These are phyloP conservation scores for Eucalyptus guilfoylei DNA, from an alignment of 345 rosid species.

Conservation along the genomic window DNA sequence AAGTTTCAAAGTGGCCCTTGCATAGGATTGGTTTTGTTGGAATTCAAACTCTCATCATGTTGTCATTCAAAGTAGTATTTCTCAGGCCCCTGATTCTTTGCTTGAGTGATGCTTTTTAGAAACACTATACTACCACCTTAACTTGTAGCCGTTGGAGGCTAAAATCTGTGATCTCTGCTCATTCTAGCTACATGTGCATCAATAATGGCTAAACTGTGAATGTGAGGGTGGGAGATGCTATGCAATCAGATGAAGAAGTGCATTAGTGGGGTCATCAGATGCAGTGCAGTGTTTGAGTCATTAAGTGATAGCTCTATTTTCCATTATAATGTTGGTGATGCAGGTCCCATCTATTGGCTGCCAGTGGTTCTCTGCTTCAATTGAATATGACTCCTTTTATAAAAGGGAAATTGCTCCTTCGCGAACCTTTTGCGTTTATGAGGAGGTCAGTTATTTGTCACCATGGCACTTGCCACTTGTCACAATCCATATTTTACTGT, in stretches of 20 bases:
- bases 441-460: conserved; percentile 45
- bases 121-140: neutral
- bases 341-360: conserved; percentile 66
- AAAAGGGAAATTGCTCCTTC: conserved; percentile 48
- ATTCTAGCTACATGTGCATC: neutral
- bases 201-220: neutral
- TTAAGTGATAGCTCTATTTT: neutral
- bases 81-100: neutral
- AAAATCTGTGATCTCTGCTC: neutral
- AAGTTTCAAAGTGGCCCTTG: neutral
- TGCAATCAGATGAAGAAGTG: neutral
- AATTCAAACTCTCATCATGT: neutral
- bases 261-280: neutral
- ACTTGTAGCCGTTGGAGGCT: neutral
- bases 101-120: neutral
- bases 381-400: conserved; percentile 28
- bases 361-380: conserved; percentile 70
- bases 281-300: neutral
- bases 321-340: neutral
- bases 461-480: neutral
- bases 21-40: neutral
- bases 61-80: neutral
- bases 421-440: conserved; percentile 73
- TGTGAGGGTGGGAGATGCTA: neutral
- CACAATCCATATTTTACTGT: neutral